A percentile compares a stretch with the other conserved stretches of the same genome.
These are phyloP conservation scores for Auricularia sp. DNA, from an alignment of 768 basidiomycete genomes.

Conservation along the genomic window DNA sequence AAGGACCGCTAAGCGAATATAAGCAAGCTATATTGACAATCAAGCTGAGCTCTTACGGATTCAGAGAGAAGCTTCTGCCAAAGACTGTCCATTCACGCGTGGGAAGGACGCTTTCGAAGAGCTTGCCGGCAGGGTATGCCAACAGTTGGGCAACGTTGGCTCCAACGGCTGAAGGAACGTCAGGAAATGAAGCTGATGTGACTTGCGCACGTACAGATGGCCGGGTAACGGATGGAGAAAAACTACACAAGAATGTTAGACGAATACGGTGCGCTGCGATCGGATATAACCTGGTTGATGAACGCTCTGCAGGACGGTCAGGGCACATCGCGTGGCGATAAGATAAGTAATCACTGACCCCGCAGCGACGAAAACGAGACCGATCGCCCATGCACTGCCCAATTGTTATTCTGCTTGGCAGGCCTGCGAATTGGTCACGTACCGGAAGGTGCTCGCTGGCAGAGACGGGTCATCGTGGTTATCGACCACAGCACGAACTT, in stretches of 20 bases:
- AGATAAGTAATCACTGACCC: not conserved
- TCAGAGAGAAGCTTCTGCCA: constrained; percentile 6
- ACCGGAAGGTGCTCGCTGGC: constrained; percentile 9
- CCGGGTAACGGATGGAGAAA: constrained; percentile 14
- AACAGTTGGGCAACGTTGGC: constrained; percentile 52
- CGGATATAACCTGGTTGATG: constrained; percentile 16
- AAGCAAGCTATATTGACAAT: too few relatives aligned
- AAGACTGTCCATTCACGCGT: not conserved
- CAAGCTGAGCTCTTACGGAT: constrained; percentile 6
- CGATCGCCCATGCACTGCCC: constrained; percentile 9
- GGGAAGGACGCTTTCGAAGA: constrained; percentile 43
- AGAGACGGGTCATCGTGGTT: constrained; percentile 9
- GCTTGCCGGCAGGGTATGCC: constrained; percentile 63
- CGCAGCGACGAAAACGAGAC: constrained; percentile 1
- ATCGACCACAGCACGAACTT: constrained; percentile 12
- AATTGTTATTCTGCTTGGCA: too few relatives aligned
- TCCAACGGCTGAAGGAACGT: constrained; percentile 10
- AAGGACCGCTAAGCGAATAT: constrained; percentile 8
- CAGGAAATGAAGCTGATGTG: constrained; percentile 19
- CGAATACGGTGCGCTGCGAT: not conserved
- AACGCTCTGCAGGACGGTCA: constrained; percentile 10
- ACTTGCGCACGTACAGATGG: constrained; percentile 3
- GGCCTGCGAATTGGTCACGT: not conserved
- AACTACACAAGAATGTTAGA: constrained; percentile 5
- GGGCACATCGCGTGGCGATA: not conserved